Evolutionary conservation across 352 stramenopile genomes (phyloP), one percentile per base, ranked within the genome.

Genomic region (Phytophthora cryptogea): DNA sequence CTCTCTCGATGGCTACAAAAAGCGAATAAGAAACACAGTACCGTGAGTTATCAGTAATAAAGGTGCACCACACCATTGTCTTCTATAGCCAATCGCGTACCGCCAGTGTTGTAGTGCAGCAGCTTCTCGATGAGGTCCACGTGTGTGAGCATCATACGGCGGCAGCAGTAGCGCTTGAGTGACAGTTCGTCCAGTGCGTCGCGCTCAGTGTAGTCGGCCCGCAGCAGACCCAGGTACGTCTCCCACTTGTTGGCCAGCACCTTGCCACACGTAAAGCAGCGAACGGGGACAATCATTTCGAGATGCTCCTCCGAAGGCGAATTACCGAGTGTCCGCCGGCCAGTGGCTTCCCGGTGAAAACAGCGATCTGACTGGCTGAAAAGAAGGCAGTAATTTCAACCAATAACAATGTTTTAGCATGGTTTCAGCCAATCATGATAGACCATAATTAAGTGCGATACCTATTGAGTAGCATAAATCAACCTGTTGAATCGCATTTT

Each of bases 241-340:
- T 99, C 97, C 95, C 96, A 99, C 84, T 99, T 99, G 85, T 99
- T 99, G 49, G 97, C 97, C 74, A 99, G 98, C 70, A 99, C 94
- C 80, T 99, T 99, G 65, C 97, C 97, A 80, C 97, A 99, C 52
- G 97, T 99, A 81, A 99, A 99, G 87, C 97, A 99, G 67, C 97
- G 92, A 65, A 99, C 97, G 20, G 97, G 97, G 60, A 99, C 98
- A 72, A 99, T 99, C 97, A 99, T 98, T 32, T 7, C 42, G 48
- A 13, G 41, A 30, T 36, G 49, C 17, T 51, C 30, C 51, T 61
- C 45, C 28, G 32, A 37, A 51, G 39, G 54, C 42, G 41, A 59
- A 66, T 64, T 54, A 59, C 26, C 31, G 63, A 72, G 37, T 65
- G 54, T 41, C 17, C 5, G 5, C 42, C 45, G 46, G 33, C 49